Percentiles rank a stretch among this genome's conserved stretches.
Evolutionary conservation across 116 monocot species (phyloP).

Genomic region (Cymodocea nodosa): DNA sequence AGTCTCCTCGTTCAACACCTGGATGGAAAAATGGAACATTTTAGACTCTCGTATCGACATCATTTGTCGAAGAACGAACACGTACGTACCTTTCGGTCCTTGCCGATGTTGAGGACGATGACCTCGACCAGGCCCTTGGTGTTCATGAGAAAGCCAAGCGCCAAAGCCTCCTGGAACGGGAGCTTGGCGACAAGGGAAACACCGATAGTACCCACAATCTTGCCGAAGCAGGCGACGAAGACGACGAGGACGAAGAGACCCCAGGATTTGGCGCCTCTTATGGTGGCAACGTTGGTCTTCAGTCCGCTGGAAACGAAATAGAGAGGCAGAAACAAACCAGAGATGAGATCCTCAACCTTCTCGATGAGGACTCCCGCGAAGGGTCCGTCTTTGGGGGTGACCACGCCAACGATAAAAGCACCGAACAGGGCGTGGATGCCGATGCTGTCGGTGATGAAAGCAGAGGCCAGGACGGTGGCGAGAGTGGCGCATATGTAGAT

Average conservation of each 20-base stretch:
- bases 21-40: too few relatives aligned
- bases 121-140: constrained; percentile 50
- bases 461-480: constrained; percentile 15
- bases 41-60: too few relatives aligned
- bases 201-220: constrained; percentile 31
- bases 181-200: constrained; percentile 9
- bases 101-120: constrained; percentile 51
- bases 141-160: constrained; percentile 41
- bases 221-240: constrained; percentile 34
- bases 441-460: constrained; percentile 37
- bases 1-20: constrained; percentile 60
- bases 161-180: constrained; percentile 17
- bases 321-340: constrained; percentile 37
- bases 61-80: too few relatives aligned
- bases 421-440: constrained; percentile 53
- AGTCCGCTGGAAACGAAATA: constrained; percentile 52
- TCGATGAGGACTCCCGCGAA: constrained; percentile 40
- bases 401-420: constrained; percentile 37
- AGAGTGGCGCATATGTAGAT: constrained; percentile 30
- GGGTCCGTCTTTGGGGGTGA: constrained; percentile 31
- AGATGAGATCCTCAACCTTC: constrained; percentile 48
- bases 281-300: constrained; percentile 41
- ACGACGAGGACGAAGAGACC: constrained; percentile 35
- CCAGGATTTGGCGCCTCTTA: constrained; percentile 28
- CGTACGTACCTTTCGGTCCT: constrained; percentile 23